These are phyloP conservation scores for Chaetomium sp. DNA, from an alignment of 2,329 filamentous ascomycete species.

Conservation along the genomic window DNA sequence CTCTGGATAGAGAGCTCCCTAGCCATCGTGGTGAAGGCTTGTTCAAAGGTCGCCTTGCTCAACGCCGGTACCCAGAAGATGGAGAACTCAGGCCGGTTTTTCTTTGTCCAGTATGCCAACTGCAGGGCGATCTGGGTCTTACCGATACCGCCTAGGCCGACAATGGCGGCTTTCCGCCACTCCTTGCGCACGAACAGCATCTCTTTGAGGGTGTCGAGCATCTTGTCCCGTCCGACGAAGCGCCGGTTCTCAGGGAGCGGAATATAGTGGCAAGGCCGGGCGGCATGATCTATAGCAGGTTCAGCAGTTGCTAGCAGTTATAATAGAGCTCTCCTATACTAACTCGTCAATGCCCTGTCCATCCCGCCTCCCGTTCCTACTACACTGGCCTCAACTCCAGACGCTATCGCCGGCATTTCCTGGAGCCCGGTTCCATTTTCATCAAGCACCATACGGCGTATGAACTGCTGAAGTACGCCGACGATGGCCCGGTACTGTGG, in stretches of 20 bases:
- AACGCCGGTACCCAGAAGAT: conserved; percentile 40
- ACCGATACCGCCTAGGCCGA: conserved; percentile 36
- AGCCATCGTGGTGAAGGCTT: conserved; percentile 32
- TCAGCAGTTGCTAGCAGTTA: conserved; percentile 4
- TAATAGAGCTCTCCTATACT: neutral
- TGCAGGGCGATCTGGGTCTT: conserved; percentile 37
- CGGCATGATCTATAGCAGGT: conserved; percentile 2
- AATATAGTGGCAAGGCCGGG: conserved; percentile 13
- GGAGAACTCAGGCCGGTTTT: conserved; percentile 30
- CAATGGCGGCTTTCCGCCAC: conserved; percentile 25
- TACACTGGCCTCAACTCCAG: neutral
- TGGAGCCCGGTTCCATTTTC: neutral
- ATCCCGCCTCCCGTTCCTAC: neutral
- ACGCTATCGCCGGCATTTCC: neutral
- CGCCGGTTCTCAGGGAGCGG: conserved; percentile 19
- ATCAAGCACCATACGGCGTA: neutral
- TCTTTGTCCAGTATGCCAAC: conserved; percentile 33
- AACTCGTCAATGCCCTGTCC: neutral
- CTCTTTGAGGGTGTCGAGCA: conserved; percentile 24
- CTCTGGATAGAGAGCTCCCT: conserved; percentile 31
- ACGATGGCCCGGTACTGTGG: conserved; percentile 27
- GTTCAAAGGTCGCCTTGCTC: conserved; percentile 34
- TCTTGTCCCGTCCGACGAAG: conserved; percentile 25
- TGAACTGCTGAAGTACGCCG: conserved; percentile 26
- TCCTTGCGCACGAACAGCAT: conserved; percentile 22